phyloP scores from a whole-genome alignment of 306 rosid species.

The Cotoneaster glaucophyllus region DNA sequence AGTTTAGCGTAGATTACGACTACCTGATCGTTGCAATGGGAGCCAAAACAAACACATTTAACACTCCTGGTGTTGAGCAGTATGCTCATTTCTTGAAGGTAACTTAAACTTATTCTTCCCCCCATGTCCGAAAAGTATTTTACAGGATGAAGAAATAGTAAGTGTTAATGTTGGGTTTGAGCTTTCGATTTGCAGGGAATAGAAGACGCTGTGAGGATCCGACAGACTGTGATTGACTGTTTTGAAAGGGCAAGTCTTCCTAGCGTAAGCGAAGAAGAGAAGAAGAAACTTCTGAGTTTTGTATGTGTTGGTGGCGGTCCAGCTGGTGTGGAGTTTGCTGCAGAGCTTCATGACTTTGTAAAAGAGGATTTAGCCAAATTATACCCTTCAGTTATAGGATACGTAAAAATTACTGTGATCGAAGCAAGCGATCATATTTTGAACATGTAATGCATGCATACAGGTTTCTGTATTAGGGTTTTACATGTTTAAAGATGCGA shows the following conservation, averaged over 20 bases:
- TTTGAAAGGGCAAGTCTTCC: constrained; percentile 79
- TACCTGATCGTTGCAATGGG: constrained; percentile 61
- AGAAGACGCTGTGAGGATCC: constrained; percentile 80
- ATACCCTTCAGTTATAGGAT: constrained; percentile 51
- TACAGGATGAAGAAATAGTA: background rate
- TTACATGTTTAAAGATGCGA: background rate
- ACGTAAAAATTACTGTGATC: constrained; percentile 51
- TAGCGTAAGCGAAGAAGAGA: constrained; percentile 60
- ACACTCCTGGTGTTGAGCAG: constrained; percentile 80
- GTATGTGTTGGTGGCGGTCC: constrained; percentile 90
- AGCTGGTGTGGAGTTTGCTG: constrained; percentile 87
- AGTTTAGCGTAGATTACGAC: constrained; percentile 63
- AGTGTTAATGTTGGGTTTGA: background rate
- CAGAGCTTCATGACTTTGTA: constrained; percentile 77
- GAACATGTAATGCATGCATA: constrained; percentile 52
- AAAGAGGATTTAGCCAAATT: constrained; percentile 57
- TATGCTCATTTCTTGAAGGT: constrained; percentile 79
- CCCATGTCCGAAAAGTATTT: background rate
- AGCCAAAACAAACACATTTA: constrained; percentile 72
- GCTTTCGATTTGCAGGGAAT: constrained; percentile 51
- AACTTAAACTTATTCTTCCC: background rate
- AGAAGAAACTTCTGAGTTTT: constrained; percentile 68
- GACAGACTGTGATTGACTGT: constrained; percentile 60
- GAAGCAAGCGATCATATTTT: constrained; percentile 76
- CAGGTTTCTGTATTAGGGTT: background rate